These are phyloP conservation scores for Acacia pycnantha DNA, from an alignment of 331 rosid genomes.

Conservation along the genomic window DNA sequence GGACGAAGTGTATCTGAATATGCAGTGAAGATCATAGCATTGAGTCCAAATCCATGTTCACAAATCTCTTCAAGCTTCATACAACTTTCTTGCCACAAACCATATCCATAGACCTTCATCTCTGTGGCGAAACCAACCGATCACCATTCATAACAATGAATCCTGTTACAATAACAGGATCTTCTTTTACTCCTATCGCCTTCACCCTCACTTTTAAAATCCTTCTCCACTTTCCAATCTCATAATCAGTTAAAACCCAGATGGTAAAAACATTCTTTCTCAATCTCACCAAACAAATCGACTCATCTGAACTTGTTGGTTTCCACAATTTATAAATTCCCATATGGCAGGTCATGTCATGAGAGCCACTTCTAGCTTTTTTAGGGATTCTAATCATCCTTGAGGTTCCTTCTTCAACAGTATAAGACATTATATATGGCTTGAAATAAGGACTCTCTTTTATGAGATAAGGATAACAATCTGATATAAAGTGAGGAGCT, in stretches of 20 bases:
- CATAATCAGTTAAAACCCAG: too few species aligned
- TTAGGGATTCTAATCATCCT: not conserved
- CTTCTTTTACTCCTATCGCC: not conserved
- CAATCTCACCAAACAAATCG: too few species aligned
- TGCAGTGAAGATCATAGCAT: not conserved
- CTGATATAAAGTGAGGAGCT: too few species aligned
- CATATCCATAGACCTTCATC: not conserved
- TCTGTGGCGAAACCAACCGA: not conserved
- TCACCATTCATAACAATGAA: not conserved
- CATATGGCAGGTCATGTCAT: not conserved
- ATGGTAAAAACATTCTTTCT: too few species aligned
- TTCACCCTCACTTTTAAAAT: constrained; percentile 1
- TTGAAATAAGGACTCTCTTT: not conserved
- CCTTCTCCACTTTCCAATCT: too few species aligned
- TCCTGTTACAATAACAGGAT: not conserved
- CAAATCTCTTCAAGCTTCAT: not conserved
- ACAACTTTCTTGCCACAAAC: not conserved
- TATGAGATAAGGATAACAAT: not conserved
- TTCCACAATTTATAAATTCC: not conserved
- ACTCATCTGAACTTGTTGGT: too few species aligned
- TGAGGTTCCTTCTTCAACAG: not conserved
- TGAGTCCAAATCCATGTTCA: not conserved
- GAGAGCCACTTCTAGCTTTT: not conserved
- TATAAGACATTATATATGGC: not conserved
- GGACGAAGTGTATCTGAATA: too few species aligned